Evolutionary conservation across 2,329 filamentous ascomycete species (phyloP), one percentile per base, ranked within the genome.

Genomic region (Hymenoscyphus occultus): DNA sequence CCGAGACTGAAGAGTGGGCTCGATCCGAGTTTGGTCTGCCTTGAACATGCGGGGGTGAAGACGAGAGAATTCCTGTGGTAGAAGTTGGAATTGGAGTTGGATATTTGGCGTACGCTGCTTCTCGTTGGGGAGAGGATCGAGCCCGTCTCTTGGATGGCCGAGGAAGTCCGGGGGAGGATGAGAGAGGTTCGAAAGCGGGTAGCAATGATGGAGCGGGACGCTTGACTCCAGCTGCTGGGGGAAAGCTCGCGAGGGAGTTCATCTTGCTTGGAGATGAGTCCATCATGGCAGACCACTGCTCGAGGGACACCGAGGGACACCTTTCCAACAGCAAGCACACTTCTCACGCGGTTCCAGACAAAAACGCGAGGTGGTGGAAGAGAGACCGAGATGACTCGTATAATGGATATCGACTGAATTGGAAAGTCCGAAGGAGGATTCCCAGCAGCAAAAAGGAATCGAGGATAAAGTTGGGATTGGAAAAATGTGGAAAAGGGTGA

Each of bases 61-160:
- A 96, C 45, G 91, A 92, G 71, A 97, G 82, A 72, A 97, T 92
- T 73, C 91, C 92, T 57, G 94, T 97, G 71, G 92, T 96, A 3
- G 95, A 98, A 4, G 94, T 97, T 22, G 94, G 93, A 67, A 96
- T 85, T 1, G 95, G 95, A 2, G 95, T 98, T 54, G 95, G 95
- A 79, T 98, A 98, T 74, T 90, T 92, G 19, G 67, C 56, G 59
- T 71, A 74, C 56, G 65, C 62, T 62, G 67, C 65, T 63, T 74
- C 70, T 64, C 69, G 74, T 71, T 75, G 74, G 22, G 77, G 78
- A 64, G 78, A 80, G 68, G 69, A 75, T 66, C 80, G 80, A 65
- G 84, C 85, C 74, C 88, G 89, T 75, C 90, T 86, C 80, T 93
- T 93, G 59, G 80, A 76, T 6, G 89, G 84, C 63, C 89, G 84